Evolutionary conservation across 192 early-diverging fungal species (phyloP).

Genomic region (Globomyces pollinis-pini): DNA sequence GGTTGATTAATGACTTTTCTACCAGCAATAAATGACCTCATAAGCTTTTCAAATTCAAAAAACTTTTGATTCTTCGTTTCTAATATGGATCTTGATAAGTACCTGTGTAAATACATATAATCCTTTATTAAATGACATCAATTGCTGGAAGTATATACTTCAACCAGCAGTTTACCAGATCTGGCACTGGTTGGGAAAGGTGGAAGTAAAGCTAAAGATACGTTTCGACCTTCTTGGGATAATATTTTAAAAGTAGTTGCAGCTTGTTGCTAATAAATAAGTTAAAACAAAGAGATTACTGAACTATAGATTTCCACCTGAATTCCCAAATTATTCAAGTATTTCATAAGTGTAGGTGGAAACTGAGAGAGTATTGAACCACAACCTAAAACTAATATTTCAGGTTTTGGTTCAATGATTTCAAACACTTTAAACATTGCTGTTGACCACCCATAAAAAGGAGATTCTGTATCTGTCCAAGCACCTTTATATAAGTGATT

Average conservation of each 20-base stretch:
- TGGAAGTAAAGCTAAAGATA: slow-evolving; percentile 38
- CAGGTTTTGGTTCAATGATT: slow-evolving; percentile 28
- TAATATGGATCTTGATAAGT: too few species aligned
- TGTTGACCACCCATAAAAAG: slow-evolving; percentile 37
- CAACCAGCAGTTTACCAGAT: slow-evolving; percentile 33
- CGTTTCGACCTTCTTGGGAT: slow-evolving; percentile 35
- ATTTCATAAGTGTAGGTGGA: slow-evolving; percentile 26
- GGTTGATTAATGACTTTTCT: too few species aligned
- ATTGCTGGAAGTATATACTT: too few species aligned
- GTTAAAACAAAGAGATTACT: slow-evolving; percentile 25
- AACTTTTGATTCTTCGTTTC: too few species aligned
- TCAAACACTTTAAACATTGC: slow-evolving; percentile 36
- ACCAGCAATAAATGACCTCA: too few species aligned
- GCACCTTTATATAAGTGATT: neutral
- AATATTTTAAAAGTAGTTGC: slow-evolving; percentile 46
- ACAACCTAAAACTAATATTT: slow-evolving; percentile 39
- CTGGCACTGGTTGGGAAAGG: slow-evolving; percentile 39
- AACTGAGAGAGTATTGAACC: slow-evolving; percentile 26
- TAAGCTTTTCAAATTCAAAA: too few species aligned
- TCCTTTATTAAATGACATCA: too few species aligned
- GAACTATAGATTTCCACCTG: slow-evolving; percentile 39
- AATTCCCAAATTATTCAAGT: slow-evolving; percentile 37
- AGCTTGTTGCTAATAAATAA: slow-evolving; percentile 31
- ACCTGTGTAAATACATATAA: too few species aligned
- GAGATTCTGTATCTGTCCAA: slow-evolving; percentile 20